phyloP scores from a whole-genome alignment of 192 early-diverging fungal genomes.

The Phycomyces blakesleeanus region DNA sequence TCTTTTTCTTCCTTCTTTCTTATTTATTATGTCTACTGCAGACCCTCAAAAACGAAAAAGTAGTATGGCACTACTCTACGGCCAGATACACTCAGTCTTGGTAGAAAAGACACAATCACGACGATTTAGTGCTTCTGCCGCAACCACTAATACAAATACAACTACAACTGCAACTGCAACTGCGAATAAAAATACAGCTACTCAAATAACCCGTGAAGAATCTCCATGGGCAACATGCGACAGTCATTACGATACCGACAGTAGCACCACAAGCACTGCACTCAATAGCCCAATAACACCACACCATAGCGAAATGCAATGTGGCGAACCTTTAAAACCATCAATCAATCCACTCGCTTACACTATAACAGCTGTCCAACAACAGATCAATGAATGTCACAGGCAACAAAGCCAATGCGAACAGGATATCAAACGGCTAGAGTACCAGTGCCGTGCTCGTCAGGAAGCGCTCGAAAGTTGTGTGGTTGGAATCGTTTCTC shows the following conservation, averaged over 20 bases:
- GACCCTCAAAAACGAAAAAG: background rate
- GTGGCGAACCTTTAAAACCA: no score
- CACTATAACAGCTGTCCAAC: background rate
- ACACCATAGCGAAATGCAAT: no score
- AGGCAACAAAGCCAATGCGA: constrained; percentile 39
- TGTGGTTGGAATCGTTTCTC: constrained; percentile 59
- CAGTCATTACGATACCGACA: no score
- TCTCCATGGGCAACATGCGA: no score
- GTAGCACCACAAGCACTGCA: no score
- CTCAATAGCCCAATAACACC: no score
- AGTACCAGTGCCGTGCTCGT: constrained; percentile 53
- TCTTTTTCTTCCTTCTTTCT: background rate
- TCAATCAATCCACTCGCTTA: no score
- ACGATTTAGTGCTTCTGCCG: background rate
- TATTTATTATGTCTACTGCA: background rate
- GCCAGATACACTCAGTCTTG: background rate
- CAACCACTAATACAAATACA: no score
- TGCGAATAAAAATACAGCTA: no score
- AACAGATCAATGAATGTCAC: background rate
- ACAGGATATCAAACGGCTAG: constrained; percentile 52
- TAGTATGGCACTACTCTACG: background rate
- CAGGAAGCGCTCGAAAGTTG: constrained; percentile 63
- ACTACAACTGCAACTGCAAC: no score
- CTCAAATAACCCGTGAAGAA: no score
- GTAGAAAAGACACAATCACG: background rate